Conservation (phyloP, 164 flowering plant genomes). For the Umbellularia californica region DNA sequence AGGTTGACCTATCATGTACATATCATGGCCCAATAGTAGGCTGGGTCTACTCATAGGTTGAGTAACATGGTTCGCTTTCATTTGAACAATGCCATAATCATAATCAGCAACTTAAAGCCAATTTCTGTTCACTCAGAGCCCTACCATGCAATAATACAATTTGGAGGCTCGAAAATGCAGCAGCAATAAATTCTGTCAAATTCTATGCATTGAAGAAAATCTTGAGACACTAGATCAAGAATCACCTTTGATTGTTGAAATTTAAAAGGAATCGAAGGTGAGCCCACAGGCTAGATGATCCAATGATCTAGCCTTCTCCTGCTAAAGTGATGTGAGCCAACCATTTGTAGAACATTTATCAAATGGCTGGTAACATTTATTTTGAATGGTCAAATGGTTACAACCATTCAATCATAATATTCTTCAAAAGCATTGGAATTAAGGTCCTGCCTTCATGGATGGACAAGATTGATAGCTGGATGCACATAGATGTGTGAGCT, state of each 20-base stretch:
- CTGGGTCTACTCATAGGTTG: background rate
- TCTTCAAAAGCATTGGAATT: too few species aligned
- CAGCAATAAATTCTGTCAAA: too few species aligned
- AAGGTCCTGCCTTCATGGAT: background rate
- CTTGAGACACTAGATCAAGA: background rate
- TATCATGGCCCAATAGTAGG: background rate
- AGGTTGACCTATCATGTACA: background rate
- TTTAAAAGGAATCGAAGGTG: background rate
- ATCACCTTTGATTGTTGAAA: background rate
- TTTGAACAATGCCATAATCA: background rate
- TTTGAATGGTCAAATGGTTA: background rate
- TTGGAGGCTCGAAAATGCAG: background rate
- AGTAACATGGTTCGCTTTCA: background rate
- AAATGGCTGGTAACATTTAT: background rate
- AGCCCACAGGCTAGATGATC: background rate
- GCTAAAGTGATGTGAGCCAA: background rate
- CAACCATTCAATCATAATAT: too few species aligned
- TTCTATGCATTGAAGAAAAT: too few species aligned
- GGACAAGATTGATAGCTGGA: background rate
- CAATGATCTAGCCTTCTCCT: background rate
- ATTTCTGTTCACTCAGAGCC: background rate
- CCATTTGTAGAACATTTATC: background rate
- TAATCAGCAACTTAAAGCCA: background rate
- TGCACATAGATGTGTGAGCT: background rate
- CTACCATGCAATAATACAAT: background rate